A percentile compares a stretch with the other conserved stretches of the same genome.
These are phyloP conservation scores for Wickerhamomyces tratensis DNA, from an alignment of 805 yeast genomes.

Conservation along the genomic window DNA sequence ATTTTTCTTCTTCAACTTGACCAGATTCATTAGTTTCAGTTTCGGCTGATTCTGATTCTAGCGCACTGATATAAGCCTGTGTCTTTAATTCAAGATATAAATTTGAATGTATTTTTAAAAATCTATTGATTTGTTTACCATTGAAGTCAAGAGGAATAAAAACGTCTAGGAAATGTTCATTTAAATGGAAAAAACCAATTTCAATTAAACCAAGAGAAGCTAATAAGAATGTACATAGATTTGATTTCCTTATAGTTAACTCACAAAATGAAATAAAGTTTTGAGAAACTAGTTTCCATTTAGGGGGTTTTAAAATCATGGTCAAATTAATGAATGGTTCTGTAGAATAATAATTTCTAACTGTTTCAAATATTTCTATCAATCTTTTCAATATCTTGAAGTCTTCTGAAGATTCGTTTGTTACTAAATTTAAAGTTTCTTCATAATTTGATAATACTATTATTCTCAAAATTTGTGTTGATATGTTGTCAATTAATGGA, in stretches of 20 bases:
- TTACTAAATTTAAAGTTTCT: slow-evolving; percentile 60
- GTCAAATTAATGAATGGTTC: slow-evolving; percentile 44
- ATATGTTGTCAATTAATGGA: slow-evolving; percentile 71
- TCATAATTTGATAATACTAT: slow-evolving; percentile 71
- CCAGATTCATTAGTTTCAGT: too few relatives aligned
- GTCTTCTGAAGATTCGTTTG: slow-evolving; percentile 56
- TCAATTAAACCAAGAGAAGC: slow-evolving; percentile 80
- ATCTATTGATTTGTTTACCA: slow-evolving; percentile 20
- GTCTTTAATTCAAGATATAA: slow-evolving; percentile 84
- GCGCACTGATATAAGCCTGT: slow-evolving; percentile 87
- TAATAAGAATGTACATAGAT: slow-evolving; percentile 79
- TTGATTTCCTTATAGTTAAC: slow-evolving; percentile 62
- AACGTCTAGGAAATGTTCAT: slow-evolving; percentile 76
- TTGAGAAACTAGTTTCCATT: neutral
- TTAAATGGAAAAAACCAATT: slow-evolving; percentile 78
- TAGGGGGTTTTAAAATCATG: slow-evolving; percentile 12
- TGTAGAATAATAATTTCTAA: slow-evolving; percentile 31
- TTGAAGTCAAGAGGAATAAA: slow-evolving; percentile 56
- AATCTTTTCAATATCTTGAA: slow-evolving; percentile 19
- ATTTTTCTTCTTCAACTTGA: too few relatives aligned
- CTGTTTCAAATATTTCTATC: slow-evolving; percentile 69
- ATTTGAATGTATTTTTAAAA: slow-evolving; percentile 73
- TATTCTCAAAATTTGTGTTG: slow-evolving; percentile 69
- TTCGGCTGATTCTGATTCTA: slow-evolving; percentile 39
- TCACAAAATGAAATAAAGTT: too few relatives aligned